Evolutionary conservation across 2,329 filamentous ascomycete genomes (phyloP).

Genomic region (Curvularia lunata): DNA sequence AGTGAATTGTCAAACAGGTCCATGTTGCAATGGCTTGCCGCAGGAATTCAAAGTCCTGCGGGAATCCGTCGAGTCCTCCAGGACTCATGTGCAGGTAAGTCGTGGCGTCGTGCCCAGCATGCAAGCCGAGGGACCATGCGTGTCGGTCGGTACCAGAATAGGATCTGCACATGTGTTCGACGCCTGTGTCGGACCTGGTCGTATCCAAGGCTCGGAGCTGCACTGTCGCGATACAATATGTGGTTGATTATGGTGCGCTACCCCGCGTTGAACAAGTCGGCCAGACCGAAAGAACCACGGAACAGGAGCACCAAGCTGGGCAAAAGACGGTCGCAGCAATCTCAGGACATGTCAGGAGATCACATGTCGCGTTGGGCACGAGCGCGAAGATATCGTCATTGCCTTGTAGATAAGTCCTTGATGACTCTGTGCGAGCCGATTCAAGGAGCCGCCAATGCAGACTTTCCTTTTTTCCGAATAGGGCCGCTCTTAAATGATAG

Average conservation of each 20-base stretch:
- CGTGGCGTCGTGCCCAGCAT: conserved; percentile 11
- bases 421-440: not conserved
- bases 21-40: conserved; percentile 2
- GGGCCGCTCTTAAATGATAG: not conserved
- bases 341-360: too few relatives aligned
- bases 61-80: conserved; percentile 8
- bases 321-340: not conserved
- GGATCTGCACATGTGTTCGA: conserved; percentile 9
- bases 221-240: not conserved
- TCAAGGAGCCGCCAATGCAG: not conserved
- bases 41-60: conserved; percentile 16
- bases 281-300: not conserved
- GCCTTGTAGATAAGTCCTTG: not conserved
- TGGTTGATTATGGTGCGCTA: not conserved
- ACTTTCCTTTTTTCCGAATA: not conserved
- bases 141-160: conserved; percentile 6
- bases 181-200: conserved; percentile 8
- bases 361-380: too few relatives aligned
- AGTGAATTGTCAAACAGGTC: not conserved
- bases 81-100: conserved; percentile 1
- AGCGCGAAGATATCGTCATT: too few relatives aligned
- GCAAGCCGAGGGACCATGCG: conserved; percentile 14
- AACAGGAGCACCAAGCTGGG: too few relatives aligned
- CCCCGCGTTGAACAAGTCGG: not conserved
- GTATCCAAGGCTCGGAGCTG: not conserved